Conservation (phyloP, 2,329 filamentous ascomycete species). For the Fusarium verrucosum region DNA sequence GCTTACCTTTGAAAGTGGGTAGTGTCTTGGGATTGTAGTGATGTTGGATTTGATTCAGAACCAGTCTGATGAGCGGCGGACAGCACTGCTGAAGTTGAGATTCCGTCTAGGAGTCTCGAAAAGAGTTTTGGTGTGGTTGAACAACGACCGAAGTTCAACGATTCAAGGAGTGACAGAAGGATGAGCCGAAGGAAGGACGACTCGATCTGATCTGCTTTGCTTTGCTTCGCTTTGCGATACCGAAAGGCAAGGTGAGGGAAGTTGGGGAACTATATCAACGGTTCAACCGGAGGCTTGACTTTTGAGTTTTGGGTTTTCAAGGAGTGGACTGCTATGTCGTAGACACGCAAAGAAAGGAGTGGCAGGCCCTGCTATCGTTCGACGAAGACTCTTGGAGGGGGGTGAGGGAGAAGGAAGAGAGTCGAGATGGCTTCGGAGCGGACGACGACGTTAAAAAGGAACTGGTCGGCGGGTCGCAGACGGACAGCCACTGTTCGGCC, state of each 20-base stretch:
- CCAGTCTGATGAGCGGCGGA: conserved; percentile 39
- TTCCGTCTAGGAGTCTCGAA: conserved; percentile 43
- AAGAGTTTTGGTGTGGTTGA: conserved; percentile 34
- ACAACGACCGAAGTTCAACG: conserved; percentile 37
- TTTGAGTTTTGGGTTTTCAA: conserved; percentile 40
- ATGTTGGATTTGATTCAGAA: conserved; percentile 39
- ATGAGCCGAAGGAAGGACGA: conserved; percentile 36
- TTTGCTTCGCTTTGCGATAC: conserved; percentile 32
- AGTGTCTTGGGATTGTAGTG: conserved; percentile 10
- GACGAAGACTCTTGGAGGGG: conserved; percentile 43
- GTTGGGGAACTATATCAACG: conserved; percentile 42
- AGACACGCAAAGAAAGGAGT: conserved; percentile 47
- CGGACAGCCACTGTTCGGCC: conserved; percentile 34
- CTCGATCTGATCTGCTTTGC: conserved; percentile 36
- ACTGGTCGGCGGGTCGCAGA: conserved; percentile 37
- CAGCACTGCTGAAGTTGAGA: conserved; percentile 39
- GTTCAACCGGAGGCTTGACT: conserved; percentile 43
- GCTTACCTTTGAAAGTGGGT: conserved; percentile 29
- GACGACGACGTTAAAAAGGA: conserved; percentile 46
- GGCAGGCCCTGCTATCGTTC: conserved; percentile 41
- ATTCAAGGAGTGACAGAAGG: conserved; percentile 42
- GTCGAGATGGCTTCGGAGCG: conserved; percentile 37
- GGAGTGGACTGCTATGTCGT: conserved; percentile 48
- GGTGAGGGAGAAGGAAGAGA: conserved; percentile 39
- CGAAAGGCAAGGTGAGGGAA: conserved; percentile 27